These are phyloP conservation scores for Gamsiella multidivaricata DNA, from an alignment of 192 early-diverging fungal genomes.

Conservation along the genomic window DNA sequence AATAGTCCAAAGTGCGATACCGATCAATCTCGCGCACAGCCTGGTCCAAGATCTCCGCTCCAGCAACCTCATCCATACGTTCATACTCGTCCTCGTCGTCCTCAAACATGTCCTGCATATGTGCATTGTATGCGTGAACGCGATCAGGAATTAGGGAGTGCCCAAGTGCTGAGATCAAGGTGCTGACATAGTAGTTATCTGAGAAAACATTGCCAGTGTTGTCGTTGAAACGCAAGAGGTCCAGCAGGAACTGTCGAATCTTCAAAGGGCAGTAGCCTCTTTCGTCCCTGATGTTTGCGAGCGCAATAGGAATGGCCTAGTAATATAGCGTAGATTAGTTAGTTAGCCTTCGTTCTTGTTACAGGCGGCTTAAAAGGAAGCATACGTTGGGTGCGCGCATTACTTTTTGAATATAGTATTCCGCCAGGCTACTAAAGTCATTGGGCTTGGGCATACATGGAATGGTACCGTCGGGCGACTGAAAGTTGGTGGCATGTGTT, in stretches of 20 bases:
- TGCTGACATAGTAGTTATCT: constrained; percentile 82
- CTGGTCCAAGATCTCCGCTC: constrained; percentile 62
- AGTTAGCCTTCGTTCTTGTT: no score
- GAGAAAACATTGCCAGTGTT: constrained; percentile 90
- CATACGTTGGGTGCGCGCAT: no score
- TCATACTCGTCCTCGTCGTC: constrained; percentile 48
- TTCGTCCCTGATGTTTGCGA: constrained; percentile 75
- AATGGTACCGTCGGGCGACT: constrained; percentile 56
- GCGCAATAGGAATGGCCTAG: constrained; percentile 73
- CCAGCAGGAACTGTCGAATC: constrained; percentile 75
- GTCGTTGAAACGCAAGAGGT: constrained; percentile 91
- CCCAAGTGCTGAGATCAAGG: constrained; percentile 77
- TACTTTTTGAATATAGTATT: constrained; percentile 93
- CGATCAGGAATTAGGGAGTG: constrained; percentile 68
- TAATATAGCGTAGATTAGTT: no score
- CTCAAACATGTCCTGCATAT: constrained; percentile 40
- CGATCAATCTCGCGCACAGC: constrained; percentile 81
- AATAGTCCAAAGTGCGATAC: constrained; percentile 78
- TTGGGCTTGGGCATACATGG: constrained; percentile 83
- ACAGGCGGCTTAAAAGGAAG: no score
- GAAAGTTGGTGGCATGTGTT: constrained; percentile 27
- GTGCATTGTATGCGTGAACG: background rate
- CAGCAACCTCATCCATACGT: constrained; percentile 54
- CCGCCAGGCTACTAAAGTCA: constrained; percentile 86
- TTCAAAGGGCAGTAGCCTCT: constrained; percentile 70